phyloP scores from a whole-genome alignment of 116 monocot species.

The Phalaenopsis hybrid region DNA sequence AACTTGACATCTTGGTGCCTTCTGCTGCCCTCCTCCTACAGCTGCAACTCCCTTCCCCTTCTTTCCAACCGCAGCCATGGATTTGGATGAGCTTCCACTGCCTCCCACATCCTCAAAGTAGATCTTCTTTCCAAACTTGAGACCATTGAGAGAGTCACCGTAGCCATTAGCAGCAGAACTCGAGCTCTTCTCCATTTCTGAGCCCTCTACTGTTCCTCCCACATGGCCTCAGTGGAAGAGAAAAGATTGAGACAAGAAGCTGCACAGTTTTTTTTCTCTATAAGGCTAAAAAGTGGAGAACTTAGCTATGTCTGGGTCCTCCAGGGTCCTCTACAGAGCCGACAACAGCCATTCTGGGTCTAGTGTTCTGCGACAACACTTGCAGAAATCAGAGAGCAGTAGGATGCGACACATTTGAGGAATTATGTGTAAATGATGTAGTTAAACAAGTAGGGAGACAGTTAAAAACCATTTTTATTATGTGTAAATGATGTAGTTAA shows the following conservation, averaged over 20 bases:
- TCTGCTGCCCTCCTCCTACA: constrained; percentile 10
- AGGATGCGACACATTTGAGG: background rate
- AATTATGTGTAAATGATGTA: background rate
- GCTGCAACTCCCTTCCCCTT: constrained; percentile 29
- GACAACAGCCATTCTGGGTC: constrained; percentile 8
- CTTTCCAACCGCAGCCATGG: constrained; percentile 8
- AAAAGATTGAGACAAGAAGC: background rate
- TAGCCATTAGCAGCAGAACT: constrained; percentile 23
- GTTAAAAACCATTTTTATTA: no score
- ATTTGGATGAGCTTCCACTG: constrained; percentile 16
- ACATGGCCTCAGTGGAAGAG: background rate
- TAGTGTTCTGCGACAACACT: constrained; percentile 2
- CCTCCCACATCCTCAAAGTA: constrained; percentile 49
- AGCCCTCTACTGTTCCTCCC: background rate
- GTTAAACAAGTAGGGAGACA: no score
- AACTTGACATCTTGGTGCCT: constrained; percentile 47
- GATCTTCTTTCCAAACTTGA: constrained; percentile 68
- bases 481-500: background rate
- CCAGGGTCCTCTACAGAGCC: constrained; percentile 1
- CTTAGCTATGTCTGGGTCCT: background rate
- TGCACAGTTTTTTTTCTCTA: background rate
- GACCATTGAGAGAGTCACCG: constrained; percentile 39
- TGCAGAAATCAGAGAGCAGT: background rate
- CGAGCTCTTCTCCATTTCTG: constrained; percentile 35
- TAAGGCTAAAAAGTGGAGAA: constrained; percentile 1